Evolutionary conservation across 2,329 filamentous ascomycete genomes (phyloP), one percentile per base, ranked within the genome.

Genomic region (Exophiala phaeomuriformis): DNA sequence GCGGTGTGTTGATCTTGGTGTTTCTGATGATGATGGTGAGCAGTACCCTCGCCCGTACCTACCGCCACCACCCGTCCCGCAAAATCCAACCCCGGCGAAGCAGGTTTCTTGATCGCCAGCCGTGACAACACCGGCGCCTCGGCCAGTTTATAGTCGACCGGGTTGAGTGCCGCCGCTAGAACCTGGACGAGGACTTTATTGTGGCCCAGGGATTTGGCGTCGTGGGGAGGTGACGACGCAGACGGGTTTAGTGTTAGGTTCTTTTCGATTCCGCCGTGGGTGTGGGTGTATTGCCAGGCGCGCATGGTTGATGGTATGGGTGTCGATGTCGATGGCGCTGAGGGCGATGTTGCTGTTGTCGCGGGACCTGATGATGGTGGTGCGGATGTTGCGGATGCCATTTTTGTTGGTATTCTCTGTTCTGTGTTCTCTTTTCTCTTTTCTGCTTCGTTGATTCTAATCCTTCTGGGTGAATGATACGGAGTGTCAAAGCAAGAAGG

Each of bases 61-160:
- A 67, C 63, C 1, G 67, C 64, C 9, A 75, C 67, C 7, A 77
- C 67, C 5, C 70, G 69, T 0, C 77, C 76, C 53, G 68, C 70
- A 51, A 76, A 78, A 64, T 80, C 77, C 62, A 76, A 68, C 0
- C 75, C 75, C 0, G 78, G 78, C 1, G 72, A 72, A 1, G 73
- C 75, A 0, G 75, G 73, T 3, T 65, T 66, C 28, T 67, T 63
- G 35, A 77, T 65, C 1, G 73, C 36, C 27, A 72, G 56, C 3
- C 71, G 68, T 1, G 66, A 65, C 4, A 78, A 51, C 2, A 75
- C 27, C 0, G 74, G 66, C 30, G 75, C 67, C 63, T 85, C 81
- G 6, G 78, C 72, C 1, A 79, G 59, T 66, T 86, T 86, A 73
- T 82, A 79, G 72, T 86, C 84, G 30, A 78, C 77, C 0, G 82